Evolutionary conservation across 768 basidiomycete genomes (phyloP).

Genomic region (Leucogyrophana mollusca): DNA sequence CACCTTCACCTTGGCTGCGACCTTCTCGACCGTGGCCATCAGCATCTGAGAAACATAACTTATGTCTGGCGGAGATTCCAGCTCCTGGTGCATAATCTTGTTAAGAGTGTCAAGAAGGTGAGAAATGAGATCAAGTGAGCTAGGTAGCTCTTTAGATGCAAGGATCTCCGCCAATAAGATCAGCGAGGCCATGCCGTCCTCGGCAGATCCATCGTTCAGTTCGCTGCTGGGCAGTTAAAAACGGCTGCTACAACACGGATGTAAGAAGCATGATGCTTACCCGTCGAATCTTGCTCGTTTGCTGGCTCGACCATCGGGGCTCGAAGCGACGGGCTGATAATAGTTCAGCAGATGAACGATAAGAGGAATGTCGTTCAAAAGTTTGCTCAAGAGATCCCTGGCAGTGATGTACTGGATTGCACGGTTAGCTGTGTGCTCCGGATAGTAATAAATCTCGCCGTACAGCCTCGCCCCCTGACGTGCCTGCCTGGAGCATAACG

Average conservation of each 20-base stretch:
- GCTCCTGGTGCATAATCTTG: conserved; percentile 56
- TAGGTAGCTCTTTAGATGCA: conserved; percentile 59
- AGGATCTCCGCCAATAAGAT: conserved; percentile 70
- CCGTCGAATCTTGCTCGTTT: conserved; percentile 65
- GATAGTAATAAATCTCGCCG: conserved; percentile 15
- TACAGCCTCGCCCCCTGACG: conserved; percentile 48
- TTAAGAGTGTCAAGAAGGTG: conserved; percentile 71
- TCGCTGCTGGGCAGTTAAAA: conserved; percentile 6
- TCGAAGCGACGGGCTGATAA: conserved; percentile 45
- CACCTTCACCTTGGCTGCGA: conserved; percentile 57
- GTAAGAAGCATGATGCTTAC: conserved; percentile 37
- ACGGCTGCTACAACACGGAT: background rate
- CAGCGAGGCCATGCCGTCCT: conserved; percentile 46
- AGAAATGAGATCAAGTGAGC: conserved; percentile 69
- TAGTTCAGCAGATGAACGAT: conserved; percentile 50
- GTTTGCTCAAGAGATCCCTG: conserved; percentile 47
- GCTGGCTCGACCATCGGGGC: conserved; percentile 44
- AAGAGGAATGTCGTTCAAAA: conserved; percentile 51
- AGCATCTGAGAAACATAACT: conserved; percentile 81
- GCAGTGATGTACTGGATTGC: conserved; percentile 40
- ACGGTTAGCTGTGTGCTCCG: background rate
- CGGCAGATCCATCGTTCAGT: conserved; percentile 25
- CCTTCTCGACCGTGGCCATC: conserved; percentile 76
- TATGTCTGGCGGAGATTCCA: conserved; percentile 58
- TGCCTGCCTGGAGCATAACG: conserved; percentile 53